Percentiles rank a stretch among this genome's conserved stretches.
Evolutionary conservation across 1,284 basidiomycete genomes (phyloP).

Genomic region (Trichosporon inkin): DNA sequence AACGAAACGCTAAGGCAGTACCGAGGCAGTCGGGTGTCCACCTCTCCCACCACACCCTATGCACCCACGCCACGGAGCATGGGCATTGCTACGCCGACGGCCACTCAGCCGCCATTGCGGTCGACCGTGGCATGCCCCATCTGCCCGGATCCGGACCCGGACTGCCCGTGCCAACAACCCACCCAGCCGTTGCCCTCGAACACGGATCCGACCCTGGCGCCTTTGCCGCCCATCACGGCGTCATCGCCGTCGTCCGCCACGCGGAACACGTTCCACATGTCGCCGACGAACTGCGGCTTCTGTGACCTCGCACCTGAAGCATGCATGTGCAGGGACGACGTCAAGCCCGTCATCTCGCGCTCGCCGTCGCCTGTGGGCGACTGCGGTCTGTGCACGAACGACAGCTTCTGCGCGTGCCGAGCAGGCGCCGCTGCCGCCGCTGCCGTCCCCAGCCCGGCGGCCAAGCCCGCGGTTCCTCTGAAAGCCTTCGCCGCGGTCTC

Average conservation of each 20-base stretch:
- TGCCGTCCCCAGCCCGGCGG: neutral
- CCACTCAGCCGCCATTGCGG: conserved; percentile 3
- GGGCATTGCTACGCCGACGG: neutral
- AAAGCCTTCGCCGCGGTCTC: neutral
- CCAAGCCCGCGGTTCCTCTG: neutral
- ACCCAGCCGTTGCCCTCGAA: conserved; percentile 4
- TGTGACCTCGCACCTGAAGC: conserved; percentile 38
- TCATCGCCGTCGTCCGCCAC: neutral
- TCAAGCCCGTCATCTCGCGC: conserved; percentile 33
- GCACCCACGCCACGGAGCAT: conserved; percentile 11
- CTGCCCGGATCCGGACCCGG: conserved; percentile 48
- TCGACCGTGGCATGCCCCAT: conserved; percentile 39
- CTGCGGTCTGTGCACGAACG: conserved; percentile 43
- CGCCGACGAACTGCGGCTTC: conserved; percentile 32
- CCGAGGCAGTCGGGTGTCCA: neutral
- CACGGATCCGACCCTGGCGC: conserved; percentile 11
- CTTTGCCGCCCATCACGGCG: neutral
- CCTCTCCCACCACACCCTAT: conserved; percentile 11
- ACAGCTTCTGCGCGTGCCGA: conserved; percentile 44
- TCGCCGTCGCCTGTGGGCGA: conserved; percentile 25
- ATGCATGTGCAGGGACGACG: conserved; percentile 38
- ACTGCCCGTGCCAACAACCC: conserved; percentile 45
- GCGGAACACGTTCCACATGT: conserved; percentile 1
- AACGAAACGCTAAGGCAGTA: conserved; percentile 9
- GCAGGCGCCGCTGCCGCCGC: conserved; percentile 20